These are phyloP conservation scores for Bretschneidera sinensis DNA, from an alignment of 345 rosid genomes.

Conservation along the genomic window DNA sequence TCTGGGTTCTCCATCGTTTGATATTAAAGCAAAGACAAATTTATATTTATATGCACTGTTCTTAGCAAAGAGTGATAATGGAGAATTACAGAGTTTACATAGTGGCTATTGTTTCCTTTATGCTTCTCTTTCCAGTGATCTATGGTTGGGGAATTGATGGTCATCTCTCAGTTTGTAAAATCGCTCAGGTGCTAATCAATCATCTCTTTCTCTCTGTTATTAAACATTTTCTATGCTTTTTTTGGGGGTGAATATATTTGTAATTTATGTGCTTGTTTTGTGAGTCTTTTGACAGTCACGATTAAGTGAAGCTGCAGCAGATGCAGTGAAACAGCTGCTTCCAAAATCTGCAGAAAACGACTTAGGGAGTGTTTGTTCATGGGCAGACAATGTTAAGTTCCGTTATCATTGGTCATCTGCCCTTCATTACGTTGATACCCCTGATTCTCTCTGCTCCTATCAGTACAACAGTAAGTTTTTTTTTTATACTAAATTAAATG, in stretches of 20 bases:
- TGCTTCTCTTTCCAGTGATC: slow-evolving; percentile 20
- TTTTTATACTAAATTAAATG: too few species aligned
- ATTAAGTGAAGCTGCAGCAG: slow-evolving; percentile 45
- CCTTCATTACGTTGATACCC: slow-evolving; percentile 73
- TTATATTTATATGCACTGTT: too few species aligned
- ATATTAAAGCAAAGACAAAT: too few species aligned
- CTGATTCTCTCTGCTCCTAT: slow-evolving; percentile 65
- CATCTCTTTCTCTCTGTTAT: background rate
- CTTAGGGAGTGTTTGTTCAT: slow-evolving; percentile 54
- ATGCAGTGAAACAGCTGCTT: slow-evolving; percentile 52
- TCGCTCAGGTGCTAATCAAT: slow-evolving; percentile 52
- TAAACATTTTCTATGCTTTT: background rate
- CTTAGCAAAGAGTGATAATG: slow-evolving; percentile 6
- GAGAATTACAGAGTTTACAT: slow-evolving; percentile 12
- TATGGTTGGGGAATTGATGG: slow-evolving; percentile 73
- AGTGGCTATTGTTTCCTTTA: slow-evolving; percentile 14
- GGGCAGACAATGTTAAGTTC: slow-evolving; percentile 75
- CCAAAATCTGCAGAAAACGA: slow-evolving; percentile 56
- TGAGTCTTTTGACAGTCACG: slow-evolving; percentile 48
- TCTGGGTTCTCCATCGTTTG: background rate
- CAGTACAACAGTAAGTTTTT: slow-evolving; percentile 47
- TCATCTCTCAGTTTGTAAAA: slow-evolving; percentile 56
- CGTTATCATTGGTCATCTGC: slow-evolving; percentile 67
- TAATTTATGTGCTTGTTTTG: background rate
- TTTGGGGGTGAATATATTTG: background rate